Evolutionary conservation across 1,284 basidiomycete species (phyloP).

Genomic region (Abortiporus biennis): DNA sequence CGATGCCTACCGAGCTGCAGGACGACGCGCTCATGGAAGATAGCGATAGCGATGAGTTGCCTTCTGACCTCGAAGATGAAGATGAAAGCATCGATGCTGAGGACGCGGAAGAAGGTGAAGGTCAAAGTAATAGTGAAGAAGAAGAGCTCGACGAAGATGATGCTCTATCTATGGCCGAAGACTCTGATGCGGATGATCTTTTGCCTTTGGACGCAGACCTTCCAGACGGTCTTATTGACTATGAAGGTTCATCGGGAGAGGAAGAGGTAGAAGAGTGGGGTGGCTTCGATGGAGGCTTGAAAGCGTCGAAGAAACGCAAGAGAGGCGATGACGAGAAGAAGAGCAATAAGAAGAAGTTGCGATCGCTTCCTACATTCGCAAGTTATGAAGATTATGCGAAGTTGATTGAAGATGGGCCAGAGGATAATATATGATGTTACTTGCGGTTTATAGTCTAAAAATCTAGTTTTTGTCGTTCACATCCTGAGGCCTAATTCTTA

Average conservation of each 20-base stretch:
- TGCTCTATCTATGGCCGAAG: constrained; percentile 52
- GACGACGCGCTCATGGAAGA: constrained; percentile 34
- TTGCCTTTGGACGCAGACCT: constrained; percentile 51
- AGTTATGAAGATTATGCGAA: constrained; percentile 94
- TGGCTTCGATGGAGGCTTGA: constrained; percentile 33
- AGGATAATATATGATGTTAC: constrained; percentile 73
- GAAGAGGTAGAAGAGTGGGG: constrained; percentile 44
- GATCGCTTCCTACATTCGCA: constrained; percentile 81
- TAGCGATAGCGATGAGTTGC: constrained; percentile 30
- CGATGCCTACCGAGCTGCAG: constrained; percentile 56
- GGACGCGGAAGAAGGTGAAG: constrained; percentile 24
- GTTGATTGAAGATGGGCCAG: constrained; percentile 82
- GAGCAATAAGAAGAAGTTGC: constrained; percentile 67
- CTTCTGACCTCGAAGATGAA: constrained; percentile 29
- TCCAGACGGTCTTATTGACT: constrained; percentile 52
- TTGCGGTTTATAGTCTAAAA: too few relatives aligned
- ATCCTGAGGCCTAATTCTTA: too few relatives aligned
- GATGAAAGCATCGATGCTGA: constrained; percentile 25
- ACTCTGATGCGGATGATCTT: constrained; percentile 63
- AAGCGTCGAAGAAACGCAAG: constrained; percentile 46
- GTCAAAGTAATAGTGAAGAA: constrained; percentile 27
- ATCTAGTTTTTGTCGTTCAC: too few relatives aligned
- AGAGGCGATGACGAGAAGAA: constrained; percentile 36
- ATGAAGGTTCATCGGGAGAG: constrained; percentile 42
- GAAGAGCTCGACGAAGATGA: constrained; percentile 28